phyloP scores from a whole-genome alignment of 2,329 filamentous ascomycete genomes.

The Knufia petricola region DNA sequence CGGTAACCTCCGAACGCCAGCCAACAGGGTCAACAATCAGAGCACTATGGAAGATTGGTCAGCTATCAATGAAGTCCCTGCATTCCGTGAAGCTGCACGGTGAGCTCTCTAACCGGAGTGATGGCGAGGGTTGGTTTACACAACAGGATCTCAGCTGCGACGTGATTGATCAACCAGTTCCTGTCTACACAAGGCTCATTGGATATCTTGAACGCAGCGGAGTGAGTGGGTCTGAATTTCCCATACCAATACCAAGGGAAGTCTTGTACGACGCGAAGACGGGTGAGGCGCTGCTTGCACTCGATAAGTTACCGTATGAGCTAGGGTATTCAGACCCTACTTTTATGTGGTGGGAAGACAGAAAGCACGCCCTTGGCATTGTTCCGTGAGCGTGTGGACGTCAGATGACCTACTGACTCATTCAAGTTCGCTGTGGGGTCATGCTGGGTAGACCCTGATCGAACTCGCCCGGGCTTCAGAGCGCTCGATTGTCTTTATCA shows the following conservation, averaged over 20 bases:
- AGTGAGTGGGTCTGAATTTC: not conserved
- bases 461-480: too few species aligned
- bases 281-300: not conserved
- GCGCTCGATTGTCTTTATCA: too few species aligned
- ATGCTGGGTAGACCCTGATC: too few species aligned
- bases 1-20: not conserved
- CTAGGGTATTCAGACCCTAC: not conserved
- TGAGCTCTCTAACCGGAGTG: not conserved
- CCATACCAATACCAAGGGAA: not conserved
- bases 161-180: not conserved
- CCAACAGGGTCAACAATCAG: constrained; percentile 6
- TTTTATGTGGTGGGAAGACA: constrained; percentile 3
- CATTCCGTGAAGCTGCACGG: not conserved
- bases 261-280: not conserved
- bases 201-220: not conserved
- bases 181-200: not conserved
- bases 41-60: not conserved
- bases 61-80: not conserved
- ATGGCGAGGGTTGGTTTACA: not conserved
- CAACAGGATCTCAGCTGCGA: not conserved
- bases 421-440: too few species aligned
- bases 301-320: not conserved
- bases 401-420: too few species aligned
- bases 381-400: too few species aligned
- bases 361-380: too few species aligned